Percentiles rank a stretch among this genome's conserved stretches.
Conservation (phyloP, 2,329 filamentous ascomycete genomes). For the Elsinoe fawcettii region DNA sequence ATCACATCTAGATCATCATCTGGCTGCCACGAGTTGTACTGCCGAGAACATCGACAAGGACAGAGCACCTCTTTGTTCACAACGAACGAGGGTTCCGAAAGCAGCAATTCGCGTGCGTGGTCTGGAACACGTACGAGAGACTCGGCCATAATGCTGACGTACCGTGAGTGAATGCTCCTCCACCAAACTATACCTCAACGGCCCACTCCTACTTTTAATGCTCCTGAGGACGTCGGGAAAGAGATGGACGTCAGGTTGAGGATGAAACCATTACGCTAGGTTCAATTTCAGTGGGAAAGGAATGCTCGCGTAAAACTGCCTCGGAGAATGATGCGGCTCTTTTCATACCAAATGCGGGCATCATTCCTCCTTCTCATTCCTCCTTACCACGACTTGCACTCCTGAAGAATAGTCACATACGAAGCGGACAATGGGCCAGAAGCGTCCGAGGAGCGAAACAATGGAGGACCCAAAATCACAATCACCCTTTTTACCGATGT, state of each 20-base stretch:
- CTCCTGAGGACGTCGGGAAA: background rate
- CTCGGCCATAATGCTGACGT: too few species aligned
- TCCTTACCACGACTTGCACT: background rate
- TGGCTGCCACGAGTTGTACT: background rate
- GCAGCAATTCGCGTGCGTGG: background rate
- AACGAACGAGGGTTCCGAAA: background rate
- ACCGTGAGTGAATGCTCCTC: too few species aligned
- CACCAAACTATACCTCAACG: too few species aligned
- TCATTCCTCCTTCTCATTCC: background rate
- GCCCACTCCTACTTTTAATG: too few species aligned
- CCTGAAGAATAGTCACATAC: background rate
- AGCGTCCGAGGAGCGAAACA: conserved; percentile 18
- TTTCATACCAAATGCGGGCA: background rate
- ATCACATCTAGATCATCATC: background rate
- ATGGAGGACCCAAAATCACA: conserved; percentile 18
- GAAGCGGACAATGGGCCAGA: conserved; percentile 18
- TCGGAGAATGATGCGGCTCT: background rate
- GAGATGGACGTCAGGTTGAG: background rate
- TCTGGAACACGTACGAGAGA: too few species aligned
- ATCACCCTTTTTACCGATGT: conserved; percentile 58
- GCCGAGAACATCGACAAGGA: background rate
- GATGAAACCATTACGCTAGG: background rate
- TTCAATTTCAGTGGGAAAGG: too few species aligned
- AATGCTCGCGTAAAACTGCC: background rate
- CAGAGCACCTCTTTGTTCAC: background rate